Conservation (phyloP, 78 protist genomes). For the Emiliania huxleyi region DNA sequence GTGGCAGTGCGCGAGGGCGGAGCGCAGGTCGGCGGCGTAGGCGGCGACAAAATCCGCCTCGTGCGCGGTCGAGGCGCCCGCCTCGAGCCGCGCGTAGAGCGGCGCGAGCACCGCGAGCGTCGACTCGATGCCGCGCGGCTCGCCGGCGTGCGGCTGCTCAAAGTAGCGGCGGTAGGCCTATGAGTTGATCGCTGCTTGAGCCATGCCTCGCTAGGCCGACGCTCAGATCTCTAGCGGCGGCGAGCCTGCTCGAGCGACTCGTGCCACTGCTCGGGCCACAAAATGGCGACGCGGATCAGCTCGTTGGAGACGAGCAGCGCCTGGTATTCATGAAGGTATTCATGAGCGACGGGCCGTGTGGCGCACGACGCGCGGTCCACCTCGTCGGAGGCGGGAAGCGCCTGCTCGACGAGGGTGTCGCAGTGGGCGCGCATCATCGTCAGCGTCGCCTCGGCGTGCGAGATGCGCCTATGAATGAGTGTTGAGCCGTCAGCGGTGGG, state of each 20-base stretch:
- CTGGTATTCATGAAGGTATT: slow-evolving; percentile 45
- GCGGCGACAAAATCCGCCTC: slow-evolving; percentile 74
- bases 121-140: slow-evolving; percentile 74
- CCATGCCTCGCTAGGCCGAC: too few species aligned
- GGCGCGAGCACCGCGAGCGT: slow-evolving; percentile 85
- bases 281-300: slow-evolving; percentile 95
- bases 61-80: slow-evolving; percentile 83
- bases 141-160: slow-evolving; percentile 89
- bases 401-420: slow-evolving; percentile 71
- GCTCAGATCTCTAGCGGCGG: too few species aligned
- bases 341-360: too few species aligned
- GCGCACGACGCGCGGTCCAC: too few species aligned
- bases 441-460: slow-evolving; percentile 65
- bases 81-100: slow-evolving; percentile 84
- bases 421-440: slow-evolving; percentile 65
- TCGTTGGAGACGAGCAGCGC: slow-evolving; percentile 88
- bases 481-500: too few species aligned
- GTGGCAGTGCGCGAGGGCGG: background rate
- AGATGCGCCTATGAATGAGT: too few species aligned
- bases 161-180: too few species aligned
- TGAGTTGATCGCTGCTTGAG: too few species aligned
- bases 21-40: background rate
- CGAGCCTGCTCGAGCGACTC: slow-evolving; percentile 97
- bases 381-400: background rate
- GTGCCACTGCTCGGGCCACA: slow-evolving; percentile 97